Percentiles rank a stretch among this genome's conserved stretches.
Evolutionary conservation across 2,329 filamentous ascomycete genomes (phyloP).

Genomic region (Hymenoscyphus repandus): DNA sequence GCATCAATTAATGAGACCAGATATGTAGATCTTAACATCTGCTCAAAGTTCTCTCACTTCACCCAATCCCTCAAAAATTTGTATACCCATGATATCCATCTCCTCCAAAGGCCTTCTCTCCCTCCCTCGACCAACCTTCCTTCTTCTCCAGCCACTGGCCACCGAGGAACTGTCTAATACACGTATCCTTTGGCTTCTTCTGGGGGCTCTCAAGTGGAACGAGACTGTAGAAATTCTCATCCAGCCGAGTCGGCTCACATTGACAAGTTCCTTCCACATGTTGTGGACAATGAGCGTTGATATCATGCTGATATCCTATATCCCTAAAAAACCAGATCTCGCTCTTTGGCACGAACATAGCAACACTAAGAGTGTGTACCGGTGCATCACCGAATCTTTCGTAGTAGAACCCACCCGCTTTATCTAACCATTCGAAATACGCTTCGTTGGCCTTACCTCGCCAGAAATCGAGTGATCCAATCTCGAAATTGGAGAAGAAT

Average conservation of each 20-base stretch:
- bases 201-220: slow-evolving; percentile 43
- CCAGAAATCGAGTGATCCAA: slow-evolving; percentile 88
- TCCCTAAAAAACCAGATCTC: slow-evolving; percentile 98
- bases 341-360: slow-evolving; percentile 78
- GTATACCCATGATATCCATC: slow-evolving; percentile 41
- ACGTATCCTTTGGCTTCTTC: slow-evolving; percentile 41
- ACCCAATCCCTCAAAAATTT: no score
- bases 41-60: no score
- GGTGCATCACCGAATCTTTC: slow-evolving; percentile 97
- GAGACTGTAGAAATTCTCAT: slow-evolving; percentile 42
- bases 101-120: slow-evolving; percentile 37
- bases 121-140: slow-evolving; percentile 37
- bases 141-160: slow-evolving; percentile 39
- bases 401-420: slow-evolving; percentile 94
- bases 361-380: slow-evolving; percentile 89
- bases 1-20: no score
- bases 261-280: slow-evolving; percentile 32
- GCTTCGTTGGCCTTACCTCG: slow-evolving; percentile 80
- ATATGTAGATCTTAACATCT: no score
- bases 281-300: slow-evolving; percentile 37
- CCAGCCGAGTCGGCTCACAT: slow-evolving; percentile 40
- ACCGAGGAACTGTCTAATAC: slow-evolving; percentile 41
- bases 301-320: slow-evolving; percentile 87
- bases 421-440: slow-evolving; percentile 83
- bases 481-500: slow-evolving; percentile 99